These are phyloP conservation scores for Serendipita vermifera DNA, from an alignment of 768 basidiomycete species.

Conservation along the genomic window DNA sequence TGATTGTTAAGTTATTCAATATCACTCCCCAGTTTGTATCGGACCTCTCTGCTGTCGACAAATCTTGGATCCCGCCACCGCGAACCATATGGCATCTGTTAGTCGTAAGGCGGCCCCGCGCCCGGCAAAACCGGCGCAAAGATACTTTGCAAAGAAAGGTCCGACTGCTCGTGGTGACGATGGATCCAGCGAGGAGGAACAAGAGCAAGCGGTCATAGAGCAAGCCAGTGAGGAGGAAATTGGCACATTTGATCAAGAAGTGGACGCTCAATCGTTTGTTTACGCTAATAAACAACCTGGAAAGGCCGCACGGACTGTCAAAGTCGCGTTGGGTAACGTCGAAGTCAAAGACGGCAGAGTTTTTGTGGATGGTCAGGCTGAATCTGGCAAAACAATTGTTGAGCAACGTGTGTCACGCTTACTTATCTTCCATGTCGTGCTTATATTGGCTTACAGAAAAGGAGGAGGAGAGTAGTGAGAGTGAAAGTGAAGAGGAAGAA, in stretches of 20 bases:
- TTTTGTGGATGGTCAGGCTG: conserved; percentile 62
- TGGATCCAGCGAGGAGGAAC: conserved; percentile 40
- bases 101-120: conserved; percentile 53
- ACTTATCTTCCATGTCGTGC: not conserved
- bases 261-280: conserved; percentile 28
- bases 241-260: conserved; percentile 36
- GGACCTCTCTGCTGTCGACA: not conserved
- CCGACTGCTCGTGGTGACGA: conserved; percentile 64
- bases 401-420: conserved; percentile 34
- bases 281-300: conserved; percentile 4
- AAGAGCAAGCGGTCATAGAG: conserved; percentile 26
- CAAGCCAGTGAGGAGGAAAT: conserved; percentile 46
- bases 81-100: not conserved
- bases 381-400: conserved; percentile 58
- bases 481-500: conserved; percentile 25
- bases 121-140: conserved; percentile 63
- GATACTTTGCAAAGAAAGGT: conserved; percentile 85
- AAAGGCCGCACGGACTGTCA: conserved; percentile 43
- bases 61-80: not conserved
- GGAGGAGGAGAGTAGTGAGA: conserved; percentile 29
- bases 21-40: not conserved
- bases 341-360: conserved; percentile 71
- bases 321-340: conserved; percentile 64
- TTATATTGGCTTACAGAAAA: conserved; percentile 32
- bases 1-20: not conserved